Percentiles rank a stretch among this genome's conserved stretches.
Evolutionary conservation across 345 rosid genomes (phyloP).

Genomic region (Melastoma malabathricum): DNA sequence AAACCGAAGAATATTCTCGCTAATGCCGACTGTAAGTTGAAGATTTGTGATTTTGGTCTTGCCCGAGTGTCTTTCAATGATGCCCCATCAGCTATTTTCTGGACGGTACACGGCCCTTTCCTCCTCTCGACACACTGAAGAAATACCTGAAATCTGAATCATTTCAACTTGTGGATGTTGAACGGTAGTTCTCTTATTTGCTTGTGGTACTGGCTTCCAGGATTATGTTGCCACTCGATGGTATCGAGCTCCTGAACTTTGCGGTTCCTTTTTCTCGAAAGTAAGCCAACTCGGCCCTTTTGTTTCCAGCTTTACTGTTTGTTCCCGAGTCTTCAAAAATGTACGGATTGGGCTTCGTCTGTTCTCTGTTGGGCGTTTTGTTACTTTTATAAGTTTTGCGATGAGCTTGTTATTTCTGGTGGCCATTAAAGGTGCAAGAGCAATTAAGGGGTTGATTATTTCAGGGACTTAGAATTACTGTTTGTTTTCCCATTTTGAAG

Average conservation of each 20-base stretch:
- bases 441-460: too few relatives aligned
- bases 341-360: too few relatives aligned
- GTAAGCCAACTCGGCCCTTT: constrained; percentile 24
- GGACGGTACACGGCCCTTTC: constrained; percentile 62
- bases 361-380: too few relatives aligned
- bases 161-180: too few relatives aligned
- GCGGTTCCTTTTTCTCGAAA: constrained; percentile 96
- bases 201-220: constrained; percentile 19
- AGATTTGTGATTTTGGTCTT: constrained; percentile 98
- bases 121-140: too few relatives aligned
- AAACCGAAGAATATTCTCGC: constrained; percentile 98
- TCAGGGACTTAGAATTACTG: too few relatives aligned
- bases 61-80: constrained; percentile 94
- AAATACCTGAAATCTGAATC: too few relatives aligned
- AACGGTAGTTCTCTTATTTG: neutral
- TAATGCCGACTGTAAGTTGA: constrained; percentile 90
- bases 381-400: too few relatives aligned
- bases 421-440: too few relatives aligned
- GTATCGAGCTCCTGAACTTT: constrained; percentile 99
- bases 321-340: neutral
- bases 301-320: neutral
- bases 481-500: too few relatives aligned
- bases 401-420: neutral
- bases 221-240: constrained; percentile 99
- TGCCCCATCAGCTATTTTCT: constrained; percentile 89